Conservation (phyloP, 2,329 filamentous ascomycete genomes). For the Fusarium miscanthi region DNA sequence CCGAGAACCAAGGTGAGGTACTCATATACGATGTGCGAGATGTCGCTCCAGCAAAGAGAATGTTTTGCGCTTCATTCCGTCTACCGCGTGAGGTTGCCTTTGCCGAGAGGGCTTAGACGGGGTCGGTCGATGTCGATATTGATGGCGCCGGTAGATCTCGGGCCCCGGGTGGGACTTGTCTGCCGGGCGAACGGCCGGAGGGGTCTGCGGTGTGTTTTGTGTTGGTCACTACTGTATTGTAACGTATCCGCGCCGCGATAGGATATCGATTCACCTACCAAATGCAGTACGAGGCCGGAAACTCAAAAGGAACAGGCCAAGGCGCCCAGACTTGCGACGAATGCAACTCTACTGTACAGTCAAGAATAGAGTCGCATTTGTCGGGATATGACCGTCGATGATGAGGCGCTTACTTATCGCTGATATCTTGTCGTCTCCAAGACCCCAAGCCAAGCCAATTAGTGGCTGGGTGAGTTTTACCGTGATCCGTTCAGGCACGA, state of each 20-base stretch:
- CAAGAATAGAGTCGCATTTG: conserved; percentile 25
- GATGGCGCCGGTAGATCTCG: conserved; percentile 23
- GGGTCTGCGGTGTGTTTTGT: neutral
- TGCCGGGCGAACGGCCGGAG: conserved; percentile 29
- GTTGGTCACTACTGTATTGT: neutral
- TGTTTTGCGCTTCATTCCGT: conserved; percentile 96
- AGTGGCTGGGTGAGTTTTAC: conserved; percentile 14
- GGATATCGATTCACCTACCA: conserved; percentile 11
- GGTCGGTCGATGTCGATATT: conserved; percentile 10
- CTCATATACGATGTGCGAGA: conserved; percentile 79
- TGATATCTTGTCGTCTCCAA: conserved; percentile 16
- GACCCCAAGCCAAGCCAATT: neutral
- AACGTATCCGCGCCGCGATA: conserved; percentile 5
- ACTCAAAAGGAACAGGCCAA: conserved; percentile 7
- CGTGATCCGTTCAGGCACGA: conserved; percentile 28
- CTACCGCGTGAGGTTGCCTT: conserved; percentile 87
- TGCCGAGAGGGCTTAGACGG: conserved; percentile 52
- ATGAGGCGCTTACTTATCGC: conserved; percentile 29
- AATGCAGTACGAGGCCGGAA: conserved; percentile 14
- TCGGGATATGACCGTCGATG: conserved; percentile 17
- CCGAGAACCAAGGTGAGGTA: conserved; percentile 60
- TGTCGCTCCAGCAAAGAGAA: conserved; percentile 92
- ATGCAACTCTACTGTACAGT: conserved; percentile 27
- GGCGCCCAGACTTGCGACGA: conserved; percentile 11
- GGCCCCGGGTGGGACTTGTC: conserved; percentile 14